Evolutionary conservation across 2,329 filamentous ascomycete genomes (phyloP).

Genomic region (Camillea tinctor): DNA sequence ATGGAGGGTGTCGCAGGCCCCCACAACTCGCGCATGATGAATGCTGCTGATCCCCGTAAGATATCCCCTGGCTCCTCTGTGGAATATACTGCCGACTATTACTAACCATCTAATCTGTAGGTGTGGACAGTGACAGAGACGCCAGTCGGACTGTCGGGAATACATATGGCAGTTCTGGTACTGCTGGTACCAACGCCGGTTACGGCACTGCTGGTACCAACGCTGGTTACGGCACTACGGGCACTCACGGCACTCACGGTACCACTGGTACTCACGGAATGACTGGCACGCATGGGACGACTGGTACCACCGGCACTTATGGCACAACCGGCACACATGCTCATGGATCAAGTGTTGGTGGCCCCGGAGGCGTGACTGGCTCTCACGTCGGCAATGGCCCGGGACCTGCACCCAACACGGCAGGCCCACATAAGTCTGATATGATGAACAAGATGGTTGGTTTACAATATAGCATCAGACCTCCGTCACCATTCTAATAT

Average conservation of each 20-base stretch:
- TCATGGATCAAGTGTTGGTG: not conserved
- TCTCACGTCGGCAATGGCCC: conserved; percentile 18
- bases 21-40: conserved; percentile 42
- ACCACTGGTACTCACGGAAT: conserved; percentile 7
- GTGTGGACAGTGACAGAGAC: conserved; percentile 49
- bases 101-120: not conserved
- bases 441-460: conserved; percentile 47
- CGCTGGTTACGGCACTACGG: conserved; percentile 23
- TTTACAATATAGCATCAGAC: no score
- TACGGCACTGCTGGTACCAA: conserved; percentile 33
- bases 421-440: conserved; percentile 53
- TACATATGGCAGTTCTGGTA: conserved; percentile 29
- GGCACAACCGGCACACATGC: conserved; percentile 21
- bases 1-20: conserved; percentile 39
- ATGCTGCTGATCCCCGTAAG: conserved; percentile 48
- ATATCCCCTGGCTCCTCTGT: not conserved
- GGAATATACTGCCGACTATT: no score
- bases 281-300: conserved; percentile 10
- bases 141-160: conserved; percentile 35
- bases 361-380: conserved; percentile 14
- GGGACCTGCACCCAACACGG: conserved; percentile 43
- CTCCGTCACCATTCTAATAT: no score
- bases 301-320: conserved; percentile 28
- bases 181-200: conserved; percentile 12
- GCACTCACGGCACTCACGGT: conserved; percentile 21